Base-by-base conservation (phyloP, 805 yeast species). In the Candida stauntonica region DNA sequence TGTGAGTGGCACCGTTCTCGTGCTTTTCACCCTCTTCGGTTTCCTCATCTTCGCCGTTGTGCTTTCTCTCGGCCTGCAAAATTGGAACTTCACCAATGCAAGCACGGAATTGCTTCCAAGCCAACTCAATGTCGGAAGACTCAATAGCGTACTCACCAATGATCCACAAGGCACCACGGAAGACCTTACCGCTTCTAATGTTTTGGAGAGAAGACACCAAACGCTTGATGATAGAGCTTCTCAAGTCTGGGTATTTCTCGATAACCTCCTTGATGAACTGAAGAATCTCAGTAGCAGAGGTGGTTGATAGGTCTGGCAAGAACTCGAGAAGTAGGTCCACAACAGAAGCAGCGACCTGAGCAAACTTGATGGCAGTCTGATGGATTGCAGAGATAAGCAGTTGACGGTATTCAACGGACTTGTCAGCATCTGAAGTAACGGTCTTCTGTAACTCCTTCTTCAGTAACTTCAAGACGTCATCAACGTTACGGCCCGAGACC, bases 141-240 rank as follows among this genome's bases (percentile, higher is more conserved):
- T 80, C 81, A 32, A 73, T 55, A 28, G 89, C 70, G 62, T 88
- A 93, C 64, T 94, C 99, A 62, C 99, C 99, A 52, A 93, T 65
- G 35, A 93, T 81, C 99, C 99, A 93, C 44, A 94, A 69, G 1
- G 95, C 87, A 21, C 96, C 95, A 49, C 98, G 80, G 66, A 79
- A 84, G 9, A 93, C 96, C 54, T 88, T 88, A 11, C 96, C 95
- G 43, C 93, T 81, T 58, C 79, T 85, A 35, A 86, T 80, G 17
- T 68, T 67, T 19, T 77, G 77, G 56, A 93, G 69, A 12, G 86
- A 67, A 7, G 53, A 52, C 31, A 87, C 63, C 44, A 93, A 74
- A 50, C 82, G 79, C 31, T 62, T 59, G 39, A 93, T 62, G 33
- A 88, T 81, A 15, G 75, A 62, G 16, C 70, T 62, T 57, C 95